A percentile compares a stretch with the other conserved stretches of the same genome.
These are phyloP conservation scores for Blastocystis sp. DNA, from an alignment of 352 stramenopile genomes.

Conservation along the genomic window DNA sequence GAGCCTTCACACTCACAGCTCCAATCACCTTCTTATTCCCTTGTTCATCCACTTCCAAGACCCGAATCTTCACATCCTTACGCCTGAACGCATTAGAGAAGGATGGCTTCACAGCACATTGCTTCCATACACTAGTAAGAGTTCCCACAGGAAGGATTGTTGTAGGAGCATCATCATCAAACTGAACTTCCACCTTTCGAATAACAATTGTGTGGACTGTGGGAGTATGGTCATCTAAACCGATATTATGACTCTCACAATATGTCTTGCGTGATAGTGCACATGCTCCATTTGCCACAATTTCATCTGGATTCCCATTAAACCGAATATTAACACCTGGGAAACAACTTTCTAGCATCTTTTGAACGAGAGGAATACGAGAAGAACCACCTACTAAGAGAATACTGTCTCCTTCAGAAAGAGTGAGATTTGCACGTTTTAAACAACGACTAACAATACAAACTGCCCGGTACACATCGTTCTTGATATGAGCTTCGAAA, in stretches of 20 bases:
- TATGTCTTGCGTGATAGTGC: neutral
- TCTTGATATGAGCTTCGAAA: neutral
- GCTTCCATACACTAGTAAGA: neutral
- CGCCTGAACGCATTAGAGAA: too few species aligned
- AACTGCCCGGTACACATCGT: neutral
- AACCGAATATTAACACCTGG: neutral
- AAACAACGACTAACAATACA: slow-evolving; percentile 76
- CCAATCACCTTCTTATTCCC: too few species aligned
- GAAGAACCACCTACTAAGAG: neutral
- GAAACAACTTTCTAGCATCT: neutral
- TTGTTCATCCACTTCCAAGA: too few species aligned
- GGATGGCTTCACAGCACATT: too few species aligned
- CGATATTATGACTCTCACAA: neutral
- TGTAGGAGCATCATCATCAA: neutral
- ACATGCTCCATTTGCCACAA: neutral
- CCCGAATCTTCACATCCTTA: too few species aligned
- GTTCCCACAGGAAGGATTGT: neutral
- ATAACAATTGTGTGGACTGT: neutral
- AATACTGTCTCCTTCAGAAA: neutral
- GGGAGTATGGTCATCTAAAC: neutral
- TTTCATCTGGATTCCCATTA: neutral
- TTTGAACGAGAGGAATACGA: neutral
- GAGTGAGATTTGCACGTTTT: slow-evolving; percentile 72
- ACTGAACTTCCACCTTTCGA: neutral
- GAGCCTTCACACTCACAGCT: too few species aligned